These are phyloP conservation scores for Citrullus colocynthis DNA, from an alignment of 306 rosid species.

Conservation along the genomic window DNA sequence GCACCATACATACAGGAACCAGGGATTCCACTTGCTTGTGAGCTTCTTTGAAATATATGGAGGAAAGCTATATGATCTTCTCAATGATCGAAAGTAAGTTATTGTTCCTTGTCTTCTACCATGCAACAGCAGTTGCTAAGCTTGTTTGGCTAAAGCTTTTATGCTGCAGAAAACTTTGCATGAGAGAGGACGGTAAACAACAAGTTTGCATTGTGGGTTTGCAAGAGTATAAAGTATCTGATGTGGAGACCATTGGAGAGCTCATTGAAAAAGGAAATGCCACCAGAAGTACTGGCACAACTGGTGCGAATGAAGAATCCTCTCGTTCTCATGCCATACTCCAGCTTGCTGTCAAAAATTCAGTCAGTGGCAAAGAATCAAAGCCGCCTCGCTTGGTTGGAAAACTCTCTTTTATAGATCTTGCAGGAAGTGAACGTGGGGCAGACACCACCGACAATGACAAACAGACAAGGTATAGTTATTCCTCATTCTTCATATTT, in stretches of 20 bases:
- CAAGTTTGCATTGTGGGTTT: slow-evolving; percentile 98
- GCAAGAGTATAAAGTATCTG: slow-evolving; percentile 88
- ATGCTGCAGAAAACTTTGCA: slow-evolving; percentile 79
- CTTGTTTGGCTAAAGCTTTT: slow-evolving; percentile 8
- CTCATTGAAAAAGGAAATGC: slow-evolving; percentile 89
- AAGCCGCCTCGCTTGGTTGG: slow-evolving; percentile 89
- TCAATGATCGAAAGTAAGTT: slow-evolving; percentile 82
- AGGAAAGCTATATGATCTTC: slow-evolving; percentile 93
- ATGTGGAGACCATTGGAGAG: slow-evolving; percentile 89
- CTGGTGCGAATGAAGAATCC: slow-evolving; percentile 99
- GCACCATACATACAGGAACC: slow-evolving; percentile 90
- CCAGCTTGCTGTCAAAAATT: slow-evolving; percentile 87
- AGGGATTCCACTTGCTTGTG: slow-evolving; percentile 82
- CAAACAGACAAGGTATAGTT: slow-evolving; percentile 73
- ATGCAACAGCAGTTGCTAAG: neutral
- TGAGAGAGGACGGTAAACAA: slow-evolving; percentile 98
- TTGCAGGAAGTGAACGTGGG: slow-evolving; percentile 99
- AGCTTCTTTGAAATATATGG: slow-evolving; percentile 99
- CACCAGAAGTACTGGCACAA: slow-evolving; percentile 93
- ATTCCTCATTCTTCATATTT: neutral
- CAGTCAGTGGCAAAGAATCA: slow-evolving; percentile 69
- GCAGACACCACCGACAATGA: slow-evolving; percentile 99
- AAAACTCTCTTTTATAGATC: slow-evolving; percentile 96
- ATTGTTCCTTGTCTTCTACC: neutral
- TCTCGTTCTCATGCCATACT: slow-evolving; percentile 99